A percentile compares a stretch with the other conserved stretches of the same genome.
phyloP scores from a whole-genome alignment of 2,329 filamentous ascomycete genomes.

The Alternaria incomplexa region DNA sequence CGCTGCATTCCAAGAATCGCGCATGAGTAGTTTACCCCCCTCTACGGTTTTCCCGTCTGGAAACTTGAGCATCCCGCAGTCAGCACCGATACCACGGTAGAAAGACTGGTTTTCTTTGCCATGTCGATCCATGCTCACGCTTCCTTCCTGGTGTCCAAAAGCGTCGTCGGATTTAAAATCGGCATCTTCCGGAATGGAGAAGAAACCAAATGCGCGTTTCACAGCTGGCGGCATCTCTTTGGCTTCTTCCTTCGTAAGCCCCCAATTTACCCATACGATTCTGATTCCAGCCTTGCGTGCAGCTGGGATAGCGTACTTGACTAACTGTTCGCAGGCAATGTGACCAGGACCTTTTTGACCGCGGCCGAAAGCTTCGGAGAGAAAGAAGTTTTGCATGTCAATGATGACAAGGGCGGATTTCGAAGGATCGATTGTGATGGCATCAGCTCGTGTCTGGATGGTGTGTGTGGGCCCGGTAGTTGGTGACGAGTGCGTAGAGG shows the following conservation, averaged over 20 bases:
- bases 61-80: slow-evolving; percentile 26
- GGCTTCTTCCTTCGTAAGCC: slow-evolving; percentile 46
- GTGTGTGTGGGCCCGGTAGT: slow-evolving; percentile 18
- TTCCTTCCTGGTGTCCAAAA: slow-evolving; percentile 11
- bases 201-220: slow-evolving; percentile 48
- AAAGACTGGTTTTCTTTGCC: slow-evolving; percentile 20
- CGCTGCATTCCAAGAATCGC: slow-evolving; percentile 51
- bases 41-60: slow-evolving; percentile 30
- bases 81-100: slow-evolving; percentile 45
- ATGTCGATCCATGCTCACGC: slow-evolving; percentile 43
- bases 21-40: slow-evolving; percentile 48
- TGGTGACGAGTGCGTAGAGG: slow-evolving; percentile 35
- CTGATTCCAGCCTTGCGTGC: slow-evolving; percentile 48
- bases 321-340: slow-evolving; percentile 36
- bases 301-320: slow-evolving; percentile 47
- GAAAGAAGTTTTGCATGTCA: slow-evolving; percentile 55
- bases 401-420: slow-evolving; percentile 51
- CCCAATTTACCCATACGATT: slow-evolving; percentile 54
- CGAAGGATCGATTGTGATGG: slow-evolving; percentile 43
- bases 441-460: slow-evolving; percentile 32
- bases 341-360: slow-evolving; percentile 24
- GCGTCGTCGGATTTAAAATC: slow-evolving; percentile 4
- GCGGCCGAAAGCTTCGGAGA: slow-evolving; percentile 36
- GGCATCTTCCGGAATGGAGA: slow-evolving; percentile 23
- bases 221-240: slow-evolving; percentile 47